Evolutionary conservation across 805 yeast genomes (phyloP), one percentile per base, ranked within the genome.

Genomic region (Jamesozyma spencerorum): DNA sequence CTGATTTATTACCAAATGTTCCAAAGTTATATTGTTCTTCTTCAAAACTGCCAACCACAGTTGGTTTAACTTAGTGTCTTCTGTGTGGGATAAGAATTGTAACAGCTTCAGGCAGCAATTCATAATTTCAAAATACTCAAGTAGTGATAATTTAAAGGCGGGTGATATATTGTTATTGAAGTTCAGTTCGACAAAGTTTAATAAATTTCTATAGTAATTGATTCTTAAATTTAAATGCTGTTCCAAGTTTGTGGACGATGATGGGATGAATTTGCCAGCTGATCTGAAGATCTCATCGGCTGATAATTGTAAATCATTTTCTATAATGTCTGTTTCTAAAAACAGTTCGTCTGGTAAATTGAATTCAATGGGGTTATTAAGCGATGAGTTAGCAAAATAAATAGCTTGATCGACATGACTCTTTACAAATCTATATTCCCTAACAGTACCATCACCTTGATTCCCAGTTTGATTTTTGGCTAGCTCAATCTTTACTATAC

Each of bases 321-420:
- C 77, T 17, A 79, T 58, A 26, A 70, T 77, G 1, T 56, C 51
- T 1, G 57, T 44, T 22, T 70, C 70, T 41, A 77, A 60, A 7
- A 69, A 68, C 3, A 75, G 60, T 12, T 68, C 71, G 2, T 56
- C 51, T 3, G 72, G 68, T 33, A 60, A 71, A 53, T 59, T 66
- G 46, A 78, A 74, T 18, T 68, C 67, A 15, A 78, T 55, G 5
- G 80, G 79, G 43, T 67, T 74, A 15, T 58, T 53, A 2, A 53
- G 51, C 5, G 62, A 48, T 8, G 57, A 61, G 2, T 76, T 71
- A 46, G 75, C 83, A 51, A 79, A 81, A 40, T 57, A 60, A 1
- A 88, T 75, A 0, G 88, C 95, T 60, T 88, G 97, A 48, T 82
- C 92, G 18, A 90, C 74, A 50, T 80, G 88, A 0, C 85, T 74